These are phyloP conservation scores for Neospora caninum DNA, from an alignment of 169 alveolate species.

Conservation along the genomic window DNA sequence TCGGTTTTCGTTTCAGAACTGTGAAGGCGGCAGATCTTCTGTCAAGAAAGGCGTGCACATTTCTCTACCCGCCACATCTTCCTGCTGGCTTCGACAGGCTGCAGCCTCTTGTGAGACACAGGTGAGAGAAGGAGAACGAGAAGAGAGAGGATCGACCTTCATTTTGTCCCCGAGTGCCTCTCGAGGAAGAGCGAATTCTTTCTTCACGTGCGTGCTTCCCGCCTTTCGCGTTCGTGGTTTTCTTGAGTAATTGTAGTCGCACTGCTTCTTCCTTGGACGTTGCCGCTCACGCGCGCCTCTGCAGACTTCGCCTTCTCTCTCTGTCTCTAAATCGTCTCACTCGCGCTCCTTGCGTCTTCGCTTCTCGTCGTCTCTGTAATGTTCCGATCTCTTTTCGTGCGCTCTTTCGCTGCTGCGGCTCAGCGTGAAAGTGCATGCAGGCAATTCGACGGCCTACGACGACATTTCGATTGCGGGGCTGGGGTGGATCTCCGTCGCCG, in stretches of 20 bases:
- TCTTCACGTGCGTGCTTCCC: too few relatives aligned
- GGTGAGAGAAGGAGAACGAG: slow-evolving; percentile 7
- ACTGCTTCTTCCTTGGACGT: background rate
- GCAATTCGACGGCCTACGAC: slow-evolving; percentile 68
- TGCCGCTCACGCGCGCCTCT: background rate
- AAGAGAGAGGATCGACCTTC: background rate
- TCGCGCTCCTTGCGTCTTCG: background rate
- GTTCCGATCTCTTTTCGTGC: background rate
- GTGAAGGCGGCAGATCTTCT: slow-evolving; percentile 70
- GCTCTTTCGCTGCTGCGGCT: background rate
- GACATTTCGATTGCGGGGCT: slow-evolving; percentile 83
- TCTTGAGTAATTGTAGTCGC: background rate
- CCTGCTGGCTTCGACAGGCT: slow-evolving; percentile 54
- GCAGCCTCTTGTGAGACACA: slow-evolving; percentile 63
- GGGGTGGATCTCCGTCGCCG: slow-evolving; percentile 83
- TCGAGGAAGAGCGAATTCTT: too few relatives aligned
- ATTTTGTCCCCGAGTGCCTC: too few relatives aligned
- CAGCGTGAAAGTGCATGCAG: slow-evolving; percentile 65
- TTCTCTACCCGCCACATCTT: slow-evolving; percentile 74
- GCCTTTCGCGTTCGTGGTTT: background rate
- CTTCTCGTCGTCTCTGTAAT: background rate
- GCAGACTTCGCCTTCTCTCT: background rate
- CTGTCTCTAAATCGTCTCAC: background rate
- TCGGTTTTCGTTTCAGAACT: slow-evolving; percentile 38
- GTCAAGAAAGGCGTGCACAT: slow-evolving; percentile 74